phyloP scores from a whole-genome alignment of 2,329 filamentous ascomycete genomes.

The Atkinsonella hypoxylon region DNA sequence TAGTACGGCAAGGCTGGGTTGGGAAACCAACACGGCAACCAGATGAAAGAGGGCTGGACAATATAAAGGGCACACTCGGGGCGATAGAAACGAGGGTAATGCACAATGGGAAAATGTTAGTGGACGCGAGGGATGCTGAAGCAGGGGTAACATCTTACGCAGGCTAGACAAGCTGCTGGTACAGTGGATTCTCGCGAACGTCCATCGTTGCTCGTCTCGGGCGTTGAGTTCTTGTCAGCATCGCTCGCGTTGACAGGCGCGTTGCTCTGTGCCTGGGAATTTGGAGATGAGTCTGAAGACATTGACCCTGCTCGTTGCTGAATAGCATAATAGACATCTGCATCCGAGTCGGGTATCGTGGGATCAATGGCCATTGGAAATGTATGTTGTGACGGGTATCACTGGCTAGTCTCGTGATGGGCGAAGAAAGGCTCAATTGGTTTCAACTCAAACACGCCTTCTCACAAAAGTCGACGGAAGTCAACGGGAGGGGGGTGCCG shows the following conservation, averaged over 20 bases:
- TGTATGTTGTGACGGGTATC: not conserved
- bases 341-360: constrained; percentile 2
- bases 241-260: not conserved
- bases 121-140: not conserved
- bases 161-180: constrained; percentile 42
- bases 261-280: constrained; percentile 3
- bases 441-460: not conserved
- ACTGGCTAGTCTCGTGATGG: too few relatives aligned
- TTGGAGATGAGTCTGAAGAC: constrained; percentile 5
- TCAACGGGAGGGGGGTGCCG: not conserved
- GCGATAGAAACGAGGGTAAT: not conserved
- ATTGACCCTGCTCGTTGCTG: constrained; percentile 1
- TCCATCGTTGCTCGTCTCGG: constrained; percentile 8
- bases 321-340: not conserved
- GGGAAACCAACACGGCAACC: not conserved
- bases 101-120: not conserved
- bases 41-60: not conserved
- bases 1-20: not conserved
- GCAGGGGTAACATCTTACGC: constrained; percentile 29
- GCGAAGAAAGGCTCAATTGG: not conserved
- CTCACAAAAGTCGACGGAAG: not conserved
- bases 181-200: constrained; percentile 22
- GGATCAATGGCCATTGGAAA: not conserved
- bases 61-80: too few relatives aligned
- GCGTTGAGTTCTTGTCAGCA: constrained; percentile 1